A percentile compares a stretch with the other conserved stretches of the same genome.
phyloP scores from a whole-genome alignment of 176 grass and related monocot species.

The Carex myosuroides region DNA sequence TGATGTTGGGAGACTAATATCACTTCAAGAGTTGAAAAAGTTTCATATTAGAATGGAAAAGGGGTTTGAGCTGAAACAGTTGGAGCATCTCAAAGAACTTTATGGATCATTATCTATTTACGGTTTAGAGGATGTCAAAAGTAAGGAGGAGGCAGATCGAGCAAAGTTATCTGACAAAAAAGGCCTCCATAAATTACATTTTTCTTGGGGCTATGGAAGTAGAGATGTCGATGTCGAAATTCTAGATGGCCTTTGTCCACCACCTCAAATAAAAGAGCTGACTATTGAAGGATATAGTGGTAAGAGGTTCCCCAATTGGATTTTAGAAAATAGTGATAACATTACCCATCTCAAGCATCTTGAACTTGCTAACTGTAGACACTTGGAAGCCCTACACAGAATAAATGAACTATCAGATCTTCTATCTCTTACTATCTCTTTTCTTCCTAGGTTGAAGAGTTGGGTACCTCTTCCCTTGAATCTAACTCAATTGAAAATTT shows the following conservation, averaged over 20 bases:
- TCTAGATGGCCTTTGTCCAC: constrained; percentile 7
- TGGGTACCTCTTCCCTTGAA: not conserved
- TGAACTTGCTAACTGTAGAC: not conserved
- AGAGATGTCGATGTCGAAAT: not conserved
- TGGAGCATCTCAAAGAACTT: constrained; percentile 20
- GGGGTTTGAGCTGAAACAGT: constrained; percentile 22
- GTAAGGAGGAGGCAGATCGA: not conserved
- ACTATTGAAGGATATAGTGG: not conserved
- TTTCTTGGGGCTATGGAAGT: not conserved
- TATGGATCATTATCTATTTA: not conserved
- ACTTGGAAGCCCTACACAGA: not conserved
- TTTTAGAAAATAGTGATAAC: not conserved
- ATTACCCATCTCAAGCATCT: not conserved
- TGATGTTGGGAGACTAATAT: constrained; percentile 8
- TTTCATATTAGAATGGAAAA: not conserved
- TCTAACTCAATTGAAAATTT: not conserved
- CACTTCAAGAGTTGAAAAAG: not conserved
- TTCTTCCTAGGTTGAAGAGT: not conserved
- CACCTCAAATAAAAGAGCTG: not conserved
- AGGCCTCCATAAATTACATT: not conserved
- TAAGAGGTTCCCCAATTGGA: not conserved
- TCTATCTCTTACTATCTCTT: not conserved
- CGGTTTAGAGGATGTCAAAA: constrained; percentile 6
- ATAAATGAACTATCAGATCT: not conserved
- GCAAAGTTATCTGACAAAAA: not conserved